Conservation (phyloP, 306 rosid species). For the Trifolium dubium region DNA sequence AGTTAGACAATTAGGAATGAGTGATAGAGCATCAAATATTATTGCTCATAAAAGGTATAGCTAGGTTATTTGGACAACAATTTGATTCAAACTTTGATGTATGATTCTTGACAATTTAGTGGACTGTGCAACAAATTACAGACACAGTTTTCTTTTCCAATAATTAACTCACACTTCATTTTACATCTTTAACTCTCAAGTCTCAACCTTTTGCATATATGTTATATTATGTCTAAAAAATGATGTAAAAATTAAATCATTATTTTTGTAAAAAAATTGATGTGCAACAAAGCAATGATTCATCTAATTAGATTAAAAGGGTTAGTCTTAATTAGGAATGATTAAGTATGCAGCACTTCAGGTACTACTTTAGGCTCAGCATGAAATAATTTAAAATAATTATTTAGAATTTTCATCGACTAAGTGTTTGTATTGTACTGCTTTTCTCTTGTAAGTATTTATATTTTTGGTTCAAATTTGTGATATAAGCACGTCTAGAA, state of each 20-base stretch:
- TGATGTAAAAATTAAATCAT: too few relatives aligned
- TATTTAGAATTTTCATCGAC: not conserved
- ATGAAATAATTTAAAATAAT: too few relatives aligned
- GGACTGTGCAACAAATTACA: not conserved
- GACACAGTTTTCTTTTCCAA: not conserved
- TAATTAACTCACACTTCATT: not conserved
- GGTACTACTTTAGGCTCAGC: not conserved
- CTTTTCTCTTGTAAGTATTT: not conserved
- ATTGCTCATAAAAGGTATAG: conserved; percentile 1
- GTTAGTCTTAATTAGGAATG: too few relatives aligned
- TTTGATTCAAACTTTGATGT: not conserved
- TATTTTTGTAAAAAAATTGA: too few relatives aligned
- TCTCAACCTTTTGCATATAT: too few relatives aligned
- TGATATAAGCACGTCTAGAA: conserved; percentile 33
- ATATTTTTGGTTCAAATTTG: too few relatives aligned
- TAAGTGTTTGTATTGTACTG: not conserved
- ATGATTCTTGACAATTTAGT: not conserved
- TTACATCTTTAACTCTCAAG: not conserved
- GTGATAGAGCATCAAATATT: not conserved
- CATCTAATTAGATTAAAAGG: too few relatives aligned
- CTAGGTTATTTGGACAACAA: conserved; percentile 2
- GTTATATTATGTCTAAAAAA: too few relatives aligned
- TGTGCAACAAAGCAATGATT: too few relatives aligned
- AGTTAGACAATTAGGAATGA: not conserved
- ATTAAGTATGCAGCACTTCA: not conserved